A percentile compares a stretch with the other conserved stretches of the same genome.
These are phyloP conservation scores for Trichosporon faecale DNA, from an alignment of 1,284 basidiomycete species.

Conservation along the genomic window DNA sequence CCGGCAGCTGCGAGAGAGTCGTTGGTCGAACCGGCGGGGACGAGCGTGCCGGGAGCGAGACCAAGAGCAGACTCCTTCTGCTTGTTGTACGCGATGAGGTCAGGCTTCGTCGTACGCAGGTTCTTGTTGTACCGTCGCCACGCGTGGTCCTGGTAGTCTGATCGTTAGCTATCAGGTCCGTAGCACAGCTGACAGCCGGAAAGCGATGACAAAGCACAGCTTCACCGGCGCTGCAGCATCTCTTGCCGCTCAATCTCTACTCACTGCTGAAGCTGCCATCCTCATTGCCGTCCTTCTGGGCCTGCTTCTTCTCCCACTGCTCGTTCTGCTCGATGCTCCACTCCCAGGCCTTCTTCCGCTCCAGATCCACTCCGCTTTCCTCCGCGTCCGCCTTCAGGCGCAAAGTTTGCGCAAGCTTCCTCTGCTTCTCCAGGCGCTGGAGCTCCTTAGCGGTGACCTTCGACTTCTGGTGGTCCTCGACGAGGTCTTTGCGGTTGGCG, in stretches of 20 bases:
- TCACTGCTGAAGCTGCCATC: conserved; percentile 55
- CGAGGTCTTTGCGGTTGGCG: conserved; percentile 76
- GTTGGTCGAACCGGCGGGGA: conserved; percentile 48
- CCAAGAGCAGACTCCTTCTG: conserved; percentile 83
- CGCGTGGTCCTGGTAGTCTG: conserved; percentile 86
- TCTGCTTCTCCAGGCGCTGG: conserved; percentile 77
- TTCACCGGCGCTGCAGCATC: no score
- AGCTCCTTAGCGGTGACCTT: conserved; percentile 72
- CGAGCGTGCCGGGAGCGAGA: conserved; percentile 62
- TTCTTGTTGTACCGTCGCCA: conserved; percentile 87
- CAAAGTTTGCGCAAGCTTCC: conserved; percentile 81
- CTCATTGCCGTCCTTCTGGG: conserved; percentile 58
- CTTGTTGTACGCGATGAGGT: conserved; percentile 75
- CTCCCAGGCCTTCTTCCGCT: conserved; percentile 83
- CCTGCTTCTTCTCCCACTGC: conserved; percentile 83
- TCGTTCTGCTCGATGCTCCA: conserved; percentile 94
- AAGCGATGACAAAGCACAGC: no score
- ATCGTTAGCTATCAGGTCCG: not conserved
- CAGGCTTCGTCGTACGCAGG: conserved; percentile 78
- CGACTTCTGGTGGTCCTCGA: conserved; percentile 73
- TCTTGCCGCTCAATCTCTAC: conserved; percentile 12
- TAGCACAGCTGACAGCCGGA: no score
- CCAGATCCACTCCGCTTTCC: conserved; percentile 69
- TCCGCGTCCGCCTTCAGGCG: conserved; percentile 82
- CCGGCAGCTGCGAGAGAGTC: conserved; percentile 38